Percentiles rank a stretch among this genome's conserved stretches.
Conservation (phyloP, 176 grass and related monocot genomes). For the Cenchrus americanus region DNA sequence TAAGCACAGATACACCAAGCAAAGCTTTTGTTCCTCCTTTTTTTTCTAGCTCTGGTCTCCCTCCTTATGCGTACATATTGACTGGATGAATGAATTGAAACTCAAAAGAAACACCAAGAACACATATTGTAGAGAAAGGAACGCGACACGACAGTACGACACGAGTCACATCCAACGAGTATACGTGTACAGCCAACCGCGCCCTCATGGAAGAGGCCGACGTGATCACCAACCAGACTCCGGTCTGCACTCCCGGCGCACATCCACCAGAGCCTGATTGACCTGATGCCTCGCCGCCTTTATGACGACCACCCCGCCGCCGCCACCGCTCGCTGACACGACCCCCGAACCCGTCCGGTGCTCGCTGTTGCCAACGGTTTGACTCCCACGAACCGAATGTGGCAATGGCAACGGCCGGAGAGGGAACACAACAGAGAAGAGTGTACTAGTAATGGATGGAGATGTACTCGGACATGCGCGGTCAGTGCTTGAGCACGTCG, state of each 20-base stretch:
- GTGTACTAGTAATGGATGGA: too few species aligned
- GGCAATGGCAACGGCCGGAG: not conserved
- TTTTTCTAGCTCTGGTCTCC: not conserved
- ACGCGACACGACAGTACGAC: not conserved
- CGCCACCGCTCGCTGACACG: not conserved
- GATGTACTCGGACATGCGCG: not conserved
- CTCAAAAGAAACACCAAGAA: not conserved
- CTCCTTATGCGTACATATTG: not conserved
- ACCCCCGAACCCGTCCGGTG: not conserved
- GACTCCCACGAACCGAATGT: not conserved
- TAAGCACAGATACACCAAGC: not conserved
- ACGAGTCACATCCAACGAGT: not conserved
- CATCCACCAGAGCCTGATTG: not conserved
- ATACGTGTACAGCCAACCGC: not conserved
- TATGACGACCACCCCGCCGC: conserved; percentile 2
- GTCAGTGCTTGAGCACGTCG: conserved; percentile 59
- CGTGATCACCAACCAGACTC: not conserved
- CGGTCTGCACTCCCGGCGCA: not conserved
- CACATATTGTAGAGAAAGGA: not conserved
- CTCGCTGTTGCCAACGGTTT: not conserved
- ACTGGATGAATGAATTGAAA: not conserved
- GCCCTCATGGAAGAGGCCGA: not conserved
- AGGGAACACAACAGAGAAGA: not conserved
- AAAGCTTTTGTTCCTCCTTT: not conserved
- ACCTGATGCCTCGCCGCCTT: not conserved